Evolutionary conservation across 192 early-diverging fungal species (phyloP).

Genomic region (Chytriomyces confervae): DNA sequence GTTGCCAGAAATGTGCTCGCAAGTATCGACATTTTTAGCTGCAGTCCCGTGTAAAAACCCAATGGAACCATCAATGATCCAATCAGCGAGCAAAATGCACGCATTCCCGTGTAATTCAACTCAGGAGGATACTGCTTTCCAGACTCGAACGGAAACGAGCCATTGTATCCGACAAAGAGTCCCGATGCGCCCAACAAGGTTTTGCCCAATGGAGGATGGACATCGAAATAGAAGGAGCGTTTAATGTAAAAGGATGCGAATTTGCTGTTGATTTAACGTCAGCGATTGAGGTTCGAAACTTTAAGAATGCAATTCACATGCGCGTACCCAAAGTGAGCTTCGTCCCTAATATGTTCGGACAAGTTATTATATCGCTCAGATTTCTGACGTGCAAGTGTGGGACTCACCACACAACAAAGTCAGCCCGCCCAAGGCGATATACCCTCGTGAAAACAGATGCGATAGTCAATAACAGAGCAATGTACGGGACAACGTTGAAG

Average conservation of each 20-base stretch:
- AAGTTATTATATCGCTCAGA: neutral
- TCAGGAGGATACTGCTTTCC: slow-evolving; percentile 75
- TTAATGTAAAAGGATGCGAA: slow-evolving; percentile 96
- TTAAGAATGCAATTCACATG: too few relatives aligned
- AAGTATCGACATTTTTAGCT: slow-evolving; percentile 72
- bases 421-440: slow-evolving; percentile 50
- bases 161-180: slow-evolving; percentile 83
- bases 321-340: slow-evolving; percentile 65
- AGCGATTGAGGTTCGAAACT: neutral
- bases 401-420: slow-evolving; percentile 53
- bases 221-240: slow-evolving; percentile 94
- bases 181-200: slow-evolving; percentile 90
- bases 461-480: slow-evolving; percentile 34
- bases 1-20: slow-evolving; percentile 74
- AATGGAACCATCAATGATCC: slow-evolving; percentile 87
- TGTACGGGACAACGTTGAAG: slow-evolving; percentile 1
- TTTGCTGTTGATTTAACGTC: slow-evolving; percentile 51
- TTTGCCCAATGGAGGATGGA: slow-evolving; percentile 97
- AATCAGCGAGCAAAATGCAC: slow-evolving; percentile 87
- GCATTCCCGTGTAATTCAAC: slow-evolving; percentile 87
- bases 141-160: slow-evolving; percentile 83
- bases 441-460: slow-evolving; percentile 51
- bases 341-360: slow-evolving; percentile 51
- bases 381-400: neutral
- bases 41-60: slow-evolving; percentile 83